These are phyloP conservation scores for Salvia miltiorrhiza DNA, from an alignment of 257 asterid genomes.

Conservation along the genomic window DNA sequence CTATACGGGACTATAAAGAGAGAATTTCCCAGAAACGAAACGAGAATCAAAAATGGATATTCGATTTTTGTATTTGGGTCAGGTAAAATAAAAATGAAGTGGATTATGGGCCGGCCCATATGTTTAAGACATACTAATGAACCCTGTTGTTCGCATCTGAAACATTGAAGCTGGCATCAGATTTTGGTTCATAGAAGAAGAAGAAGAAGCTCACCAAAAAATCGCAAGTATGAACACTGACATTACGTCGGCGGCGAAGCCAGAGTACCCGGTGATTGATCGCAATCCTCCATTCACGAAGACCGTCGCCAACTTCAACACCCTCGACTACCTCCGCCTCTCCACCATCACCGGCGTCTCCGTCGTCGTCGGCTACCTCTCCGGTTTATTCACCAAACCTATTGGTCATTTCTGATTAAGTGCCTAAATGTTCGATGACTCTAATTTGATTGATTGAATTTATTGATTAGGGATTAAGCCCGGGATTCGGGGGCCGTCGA, in stretches of 20 bases:
- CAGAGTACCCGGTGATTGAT: conserved; percentile 85
- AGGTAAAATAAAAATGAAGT: no score
- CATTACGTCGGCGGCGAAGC: conserved; percentile 87
- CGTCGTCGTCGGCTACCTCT: conserved; percentile 93
- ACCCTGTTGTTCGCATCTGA: background rate
- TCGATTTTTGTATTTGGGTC: no score
- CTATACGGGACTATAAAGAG: no score
- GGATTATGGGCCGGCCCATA: conserved; percentile 16
- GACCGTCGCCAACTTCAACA: conserved; percentile 75
- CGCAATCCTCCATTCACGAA: conserved; percentile 91
- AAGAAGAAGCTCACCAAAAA: conserved; percentile 9
- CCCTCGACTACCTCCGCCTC: conserved; percentile 88
- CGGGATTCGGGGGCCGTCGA: conserved; percentile 92
- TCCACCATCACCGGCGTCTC: conserved; percentile 86
- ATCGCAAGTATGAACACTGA: conserved; percentile 64
- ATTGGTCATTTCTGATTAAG: background rate
- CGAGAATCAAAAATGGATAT: no score
- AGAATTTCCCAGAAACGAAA: no score
- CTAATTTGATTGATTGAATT: background rate
- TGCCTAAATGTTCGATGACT: background rate
- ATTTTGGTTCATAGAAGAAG: background rate
- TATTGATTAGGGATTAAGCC: conserved; percentile 70
- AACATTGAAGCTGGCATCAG: background rate
- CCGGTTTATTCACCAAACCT: conserved; percentile 33
- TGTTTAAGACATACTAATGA: background rate